Evolutionary conservation across 345 rosid species (phyloP), one percentile per base, ranked within the genome.

Genomic region (Ceriops zippeliana): DNA sequence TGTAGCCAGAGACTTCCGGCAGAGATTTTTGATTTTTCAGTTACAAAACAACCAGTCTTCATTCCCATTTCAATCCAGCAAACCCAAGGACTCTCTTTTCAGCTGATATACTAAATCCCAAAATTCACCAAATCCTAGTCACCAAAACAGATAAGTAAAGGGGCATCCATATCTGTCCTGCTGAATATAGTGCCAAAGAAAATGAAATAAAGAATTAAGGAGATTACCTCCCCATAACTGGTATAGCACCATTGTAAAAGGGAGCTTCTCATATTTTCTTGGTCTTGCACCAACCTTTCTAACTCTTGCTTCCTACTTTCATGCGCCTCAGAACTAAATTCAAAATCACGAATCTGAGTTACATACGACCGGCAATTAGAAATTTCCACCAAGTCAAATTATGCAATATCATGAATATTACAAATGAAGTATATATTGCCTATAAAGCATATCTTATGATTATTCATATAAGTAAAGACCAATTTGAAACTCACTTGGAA

Each of bases 231-330:
- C 54, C 98, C 99, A 51, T 96, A 96, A 79, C 97, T 87, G 70
- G 92, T 83, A 78, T 92, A 92, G 86, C 96, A 90, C 98, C 99
- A 96, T 46, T 87, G 97, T 91, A 96, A 82, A 77, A 96, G 99
- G 46, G 95, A 89, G 84, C 79, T 89, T 86, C 89, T 89, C 72
- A 89, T 65, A 61, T 71, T 87, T 73, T 90, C 91, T 76, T 96
- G 98, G 74, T 90, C 98, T 70, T 73, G 88, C 62, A 84, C 73
- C 82, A 90, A 77, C 74, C 74, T 87, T 71, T 89, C 95, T 65
- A 96, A 61, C 78, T 96, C 97, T 81, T 90, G 87, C 78, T 92
- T 96, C 75, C 93, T 82, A 66, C 72, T 78, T 79, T 89, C 96
- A 74, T 87, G 97, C 57, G 89, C 97, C 83, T 96, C 96, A 28